Evolutionary conservation across 257 asterid genomes (phyloP).

Genomic region (Cordia subcordata): DNA sequence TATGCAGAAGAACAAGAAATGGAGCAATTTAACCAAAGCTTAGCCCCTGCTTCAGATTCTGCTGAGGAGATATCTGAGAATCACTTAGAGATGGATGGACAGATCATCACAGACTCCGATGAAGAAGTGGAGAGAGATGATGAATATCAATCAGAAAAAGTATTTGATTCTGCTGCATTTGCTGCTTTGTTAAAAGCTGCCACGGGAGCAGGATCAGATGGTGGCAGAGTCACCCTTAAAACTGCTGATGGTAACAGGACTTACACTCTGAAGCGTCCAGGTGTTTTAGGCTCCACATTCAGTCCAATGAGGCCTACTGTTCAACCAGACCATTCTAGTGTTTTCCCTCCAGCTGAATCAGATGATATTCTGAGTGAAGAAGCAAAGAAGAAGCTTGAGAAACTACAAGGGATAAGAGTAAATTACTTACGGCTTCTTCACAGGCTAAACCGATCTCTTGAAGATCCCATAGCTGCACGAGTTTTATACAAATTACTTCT

Average conservation of each 20-base stretch:
- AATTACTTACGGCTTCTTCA: slow-evolving; percentile 47
- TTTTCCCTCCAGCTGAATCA: slow-evolving; percentile 14
- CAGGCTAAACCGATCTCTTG: slow-evolving; percentile 37
- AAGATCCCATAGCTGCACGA: slow-evolving; percentile 42
- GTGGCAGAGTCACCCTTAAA: slow-evolving; percentile 8
- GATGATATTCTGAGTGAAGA: slow-evolving; percentile 25
- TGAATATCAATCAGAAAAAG: slow-evolving; percentile 19
- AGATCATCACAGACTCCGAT: slow-evolving; percentile 18
- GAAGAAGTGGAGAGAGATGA: slow-evolving; percentile 23
- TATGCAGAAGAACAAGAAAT: slow-evolving; percentile 1
- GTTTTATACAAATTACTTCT: slow-evolving; percentile 35
- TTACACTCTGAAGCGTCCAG: slow-evolving; percentile 11
- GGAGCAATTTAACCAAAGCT: slow-evolving; percentile 8
- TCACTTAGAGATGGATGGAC: slow-evolving; percentile 28
- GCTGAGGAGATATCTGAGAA: slow-evolving; percentile 26
- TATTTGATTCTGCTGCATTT: slow-evolving; percentile 21
- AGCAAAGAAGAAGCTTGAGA: slow-evolving; percentile 40
- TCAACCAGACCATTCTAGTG: slow-evolving; percentile 11
- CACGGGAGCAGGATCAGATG: slow-evolving; percentile 22
- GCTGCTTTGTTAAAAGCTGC: slow-evolving; percentile 21
- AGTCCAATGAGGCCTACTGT: slow-evolving; percentile 14
- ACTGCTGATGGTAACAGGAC: slow-evolving; percentile 24
- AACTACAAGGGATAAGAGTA: slow-evolving; percentile 33
- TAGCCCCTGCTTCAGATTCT: slow-evolving; percentile 11
- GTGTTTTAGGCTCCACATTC: slow-evolving; percentile 21